Conservation (phyloP, 2,329 filamentous ascomycete species). For the Colletotrichum euphorbiae region DNA sequence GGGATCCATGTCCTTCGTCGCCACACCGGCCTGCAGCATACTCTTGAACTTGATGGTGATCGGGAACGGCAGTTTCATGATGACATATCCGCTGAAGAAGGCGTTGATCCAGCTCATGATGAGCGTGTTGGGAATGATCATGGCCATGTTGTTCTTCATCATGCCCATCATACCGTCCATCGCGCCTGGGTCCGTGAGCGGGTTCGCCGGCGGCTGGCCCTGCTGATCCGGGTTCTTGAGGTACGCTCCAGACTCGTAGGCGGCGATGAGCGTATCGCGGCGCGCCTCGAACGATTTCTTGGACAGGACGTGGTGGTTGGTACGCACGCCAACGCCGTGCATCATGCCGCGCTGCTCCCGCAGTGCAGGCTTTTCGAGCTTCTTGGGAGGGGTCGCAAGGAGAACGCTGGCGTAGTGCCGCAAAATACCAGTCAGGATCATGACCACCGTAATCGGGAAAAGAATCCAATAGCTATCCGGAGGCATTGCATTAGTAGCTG, state of each 20-base stretch:
- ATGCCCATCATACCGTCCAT: slow-evolving; percentile 99
- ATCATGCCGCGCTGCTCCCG: slow-evolving; percentile 89
- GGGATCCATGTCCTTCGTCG: slow-evolving; percentile 95
- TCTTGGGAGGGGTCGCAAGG: slow-evolving; percentile 87
- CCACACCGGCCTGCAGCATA: slow-evolving; percentile 97
- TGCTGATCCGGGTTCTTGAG: slow-evolving; percentile 89
- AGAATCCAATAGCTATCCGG: slow-evolving; percentile 95
- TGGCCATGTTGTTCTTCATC: slow-evolving; percentile 99
- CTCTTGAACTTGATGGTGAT: slow-evolving; percentile 99
- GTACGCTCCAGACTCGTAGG: slow-evolving; percentile 87
- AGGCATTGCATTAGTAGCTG: slow-evolving; percentile 21
- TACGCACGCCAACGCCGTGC: slow-evolving; percentile 85
- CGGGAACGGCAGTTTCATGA: slow-evolving; percentile 97
- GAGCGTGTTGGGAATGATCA: slow-evolving; percentile 98
- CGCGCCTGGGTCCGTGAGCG: slow-evolving; percentile 91
- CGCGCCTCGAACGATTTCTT: slow-evolving; percentile 81
- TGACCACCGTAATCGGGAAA: slow-evolving; percentile 95
- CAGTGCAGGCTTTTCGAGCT: slow-evolving; percentile 77
- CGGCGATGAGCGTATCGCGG: slow-evolving; percentile 82
- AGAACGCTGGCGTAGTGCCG: slow-evolving; percentile 97
- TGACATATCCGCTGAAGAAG: slow-evolving; percentile 98
- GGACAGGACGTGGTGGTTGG: slow-evolving; percentile 84
- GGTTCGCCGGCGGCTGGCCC: slow-evolving; percentile 90
- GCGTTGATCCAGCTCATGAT: slow-evolving; percentile 99
- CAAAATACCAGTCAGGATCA: slow-evolving; percentile 95